Conservation (phyloP, 345 rosid genomes). For the Arabidopsis thaliana region DNA sequence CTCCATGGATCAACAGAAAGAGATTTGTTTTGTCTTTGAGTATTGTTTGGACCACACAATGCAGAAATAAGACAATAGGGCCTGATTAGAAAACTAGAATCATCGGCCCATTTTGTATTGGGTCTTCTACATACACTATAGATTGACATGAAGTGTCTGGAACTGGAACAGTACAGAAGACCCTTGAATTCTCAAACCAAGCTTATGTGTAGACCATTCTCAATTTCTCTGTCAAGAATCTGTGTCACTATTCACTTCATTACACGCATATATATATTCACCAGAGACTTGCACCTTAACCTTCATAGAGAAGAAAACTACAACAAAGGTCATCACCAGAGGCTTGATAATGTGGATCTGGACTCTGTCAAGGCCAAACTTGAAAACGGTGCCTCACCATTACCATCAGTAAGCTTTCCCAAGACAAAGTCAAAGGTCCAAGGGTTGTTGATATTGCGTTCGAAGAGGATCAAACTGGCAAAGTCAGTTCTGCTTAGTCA, state of each 20-base stretch:
- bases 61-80: constrained; percentile 5
- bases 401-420: constrained; percentile 60
- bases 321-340: constrained; percentile 7
- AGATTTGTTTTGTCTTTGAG: not conserved
- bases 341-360: constrained; percentile 74
- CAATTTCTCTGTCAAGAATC: constrained; percentile 32
- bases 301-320: constrained; percentile 6
- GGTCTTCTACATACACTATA: constrained; percentile 19
- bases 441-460: constrained; percentile 59
- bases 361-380: constrained; percentile 70
- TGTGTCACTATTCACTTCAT: not conserved
- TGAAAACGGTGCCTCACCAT: constrained; percentile 75
- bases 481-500: constrained; percentile 45
- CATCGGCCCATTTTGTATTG: constrained; percentile 34
- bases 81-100: not conserved
- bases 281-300: not conserved
- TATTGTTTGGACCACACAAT: constrained; percentile 4
- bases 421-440: constrained; percentile 67
- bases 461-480: constrained; percentile 47
- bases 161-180: constrained; percentile 39
- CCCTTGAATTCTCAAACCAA: not conserved
- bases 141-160: constrained; percentile 29
- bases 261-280: constrained; percentile 13
- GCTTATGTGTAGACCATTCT: constrained; percentile 44
- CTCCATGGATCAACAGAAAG: not conserved